Percentiles rank a stretch among this genome's conserved stretches.
Evolutionary conservation across 2,329 filamentous ascomycete species (phyloP).

Genomic region (Xylariales sp.): DNA sequence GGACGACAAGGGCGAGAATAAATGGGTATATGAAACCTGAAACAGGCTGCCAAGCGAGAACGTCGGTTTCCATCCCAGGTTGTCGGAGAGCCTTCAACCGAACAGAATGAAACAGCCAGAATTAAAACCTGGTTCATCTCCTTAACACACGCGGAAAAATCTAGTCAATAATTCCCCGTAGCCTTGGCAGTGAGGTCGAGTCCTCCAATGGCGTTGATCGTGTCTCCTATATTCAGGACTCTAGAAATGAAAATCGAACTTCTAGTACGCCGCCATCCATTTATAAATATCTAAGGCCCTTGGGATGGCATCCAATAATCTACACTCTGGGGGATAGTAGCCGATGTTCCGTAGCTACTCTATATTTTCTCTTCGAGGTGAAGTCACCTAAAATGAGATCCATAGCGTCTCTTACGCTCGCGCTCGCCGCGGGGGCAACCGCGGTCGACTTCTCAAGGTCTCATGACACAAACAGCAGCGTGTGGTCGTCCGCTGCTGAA

Average conservation of each 20-base stretch:
- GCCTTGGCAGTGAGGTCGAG: conserved; percentile 20
- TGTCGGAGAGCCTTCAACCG: conserved; percentile 22
- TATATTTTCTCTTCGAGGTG: not conserved
- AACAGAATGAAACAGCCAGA: conserved; percentile 1
- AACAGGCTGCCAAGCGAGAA: conserved; percentile 11
- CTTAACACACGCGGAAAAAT: conserved; percentile 16
- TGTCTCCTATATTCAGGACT: not conserved
- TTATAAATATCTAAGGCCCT: conserved; percentile 3
- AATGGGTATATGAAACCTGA: not conserved
- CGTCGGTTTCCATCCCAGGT: not conserved
- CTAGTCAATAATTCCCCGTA: not conserved
- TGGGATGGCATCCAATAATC: not conserved
- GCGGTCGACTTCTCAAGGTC: conserved; percentile 11
- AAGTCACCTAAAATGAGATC: conserved; percentile 17
- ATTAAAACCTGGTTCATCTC: not conserved
- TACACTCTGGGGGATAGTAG: too few relatives aligned
- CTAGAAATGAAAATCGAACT: not conserved
- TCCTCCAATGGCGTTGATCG: conserved; percentile 27
- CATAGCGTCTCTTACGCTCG: conserved; percentile 20
- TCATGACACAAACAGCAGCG: conserved; percentile 16
- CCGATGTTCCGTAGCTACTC: not conserved
- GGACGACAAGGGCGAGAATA: not conserved
- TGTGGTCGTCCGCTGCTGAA: conserved; percentile 3
- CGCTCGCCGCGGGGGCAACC: conserved; percentile 11
- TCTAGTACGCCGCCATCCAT: not conserved